A percentile compares a stretch with the other conserved stretches of the same genome.
Evolutionary conservation across 1,284 basidiomycete species (phyloP).

Genomic region (Vanrija sp.): DNA sequence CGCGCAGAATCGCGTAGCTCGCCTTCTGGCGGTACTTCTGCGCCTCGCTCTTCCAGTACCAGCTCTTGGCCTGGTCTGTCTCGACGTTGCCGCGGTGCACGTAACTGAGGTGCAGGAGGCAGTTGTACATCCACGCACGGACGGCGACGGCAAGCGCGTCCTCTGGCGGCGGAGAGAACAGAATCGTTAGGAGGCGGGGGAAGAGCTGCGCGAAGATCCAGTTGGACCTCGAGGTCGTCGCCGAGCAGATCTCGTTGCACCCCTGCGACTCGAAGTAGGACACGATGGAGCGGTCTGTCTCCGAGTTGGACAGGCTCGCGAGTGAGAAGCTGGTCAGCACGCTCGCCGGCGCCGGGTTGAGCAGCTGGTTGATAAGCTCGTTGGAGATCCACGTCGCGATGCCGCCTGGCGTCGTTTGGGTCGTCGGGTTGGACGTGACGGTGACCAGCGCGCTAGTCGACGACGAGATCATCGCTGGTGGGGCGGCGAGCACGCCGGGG

Average conservation of each 20-base stretch:
- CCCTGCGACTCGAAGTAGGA: constrained; percentile 20
- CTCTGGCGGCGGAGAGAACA: background rate
- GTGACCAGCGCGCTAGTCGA: too few species aligned
- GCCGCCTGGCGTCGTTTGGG: background rate
- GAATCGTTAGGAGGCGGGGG: constrained; percentile 13
- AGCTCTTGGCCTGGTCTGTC: constrained; percentile 6
- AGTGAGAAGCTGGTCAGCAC: constrained; percentile 8
- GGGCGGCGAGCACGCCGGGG: background rate
- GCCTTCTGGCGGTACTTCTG: constrained; percentile 8
- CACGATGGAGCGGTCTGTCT: constrained; percentile 9
- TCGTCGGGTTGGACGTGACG: background rate
- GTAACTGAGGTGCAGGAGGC: constrained; percentile 16
- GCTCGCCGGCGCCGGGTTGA: constrained; percentile 1
- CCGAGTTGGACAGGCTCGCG: background rate
- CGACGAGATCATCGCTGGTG: background rate
- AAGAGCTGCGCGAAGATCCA: constrained; percentile 23
- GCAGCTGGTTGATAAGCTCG: too few species aligned
- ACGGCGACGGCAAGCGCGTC: constrained; percentile 5
- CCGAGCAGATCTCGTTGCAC: constrained; percentile 21
- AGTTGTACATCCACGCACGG: constrained; percentile 13
- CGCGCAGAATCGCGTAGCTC: constrained; percentile 13
- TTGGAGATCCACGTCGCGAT: too few species aligned
- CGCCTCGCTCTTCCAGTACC: constrained; percentile 10
- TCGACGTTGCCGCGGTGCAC: constrained; percentile 22
- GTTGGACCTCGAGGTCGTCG: constrained; percentile 12